These are phyloP conservation scores for Parastagonospora nodorum DNA, from an alignment of 2,329 filamentous ascomycete genomes.

Conservation along the genomic window DNA sequence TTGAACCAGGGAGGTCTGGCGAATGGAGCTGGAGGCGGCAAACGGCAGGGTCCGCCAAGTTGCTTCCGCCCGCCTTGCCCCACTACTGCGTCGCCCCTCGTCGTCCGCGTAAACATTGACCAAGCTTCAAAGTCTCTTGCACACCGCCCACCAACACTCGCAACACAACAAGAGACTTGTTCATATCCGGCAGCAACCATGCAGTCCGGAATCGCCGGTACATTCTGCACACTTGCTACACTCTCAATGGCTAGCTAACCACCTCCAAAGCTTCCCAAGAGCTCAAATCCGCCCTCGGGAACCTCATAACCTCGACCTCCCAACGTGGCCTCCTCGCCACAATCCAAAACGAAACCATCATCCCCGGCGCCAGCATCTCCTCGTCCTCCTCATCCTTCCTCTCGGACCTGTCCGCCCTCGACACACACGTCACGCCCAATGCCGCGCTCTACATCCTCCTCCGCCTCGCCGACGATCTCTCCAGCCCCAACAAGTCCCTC, in stretches of 20 bases:
- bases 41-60: constrained; percentile 15
- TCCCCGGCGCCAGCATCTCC: constrained; percentile 62
- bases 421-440: constrained; percentile 67
- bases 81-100: constrained; percentile 19
- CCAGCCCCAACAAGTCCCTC: constrained; percentile 51
- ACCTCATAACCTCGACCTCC: constrained; percentile 64
- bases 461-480: constrained; percentile 63
- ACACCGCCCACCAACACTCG: background rate
- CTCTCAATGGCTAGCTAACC: constrained; percentile 16
- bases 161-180: background rate
- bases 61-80: constrained; percentile 23
- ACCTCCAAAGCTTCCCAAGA: constrained; percentile 68
- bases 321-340: constrained; percentile 74
- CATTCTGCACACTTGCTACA: constrained; percentile 2
- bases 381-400: constrained; percentile 62
- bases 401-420: constrained; percentile 66
- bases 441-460: constrained; percentile 76
- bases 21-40: background rate
- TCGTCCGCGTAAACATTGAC: constrained; percentile 30
- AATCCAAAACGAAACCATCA: constrained; percentile 70
- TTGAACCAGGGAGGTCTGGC: background rate
- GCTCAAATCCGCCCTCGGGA: constrained; percentile 74
- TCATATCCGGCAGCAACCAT: constrained; percentile 49
- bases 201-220: constrained; percentile 81
- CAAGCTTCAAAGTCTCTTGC: constrained; percentile 1